Conservation (phyloP, 106 monocot species). For the Cymbidium sinense region DNA sequence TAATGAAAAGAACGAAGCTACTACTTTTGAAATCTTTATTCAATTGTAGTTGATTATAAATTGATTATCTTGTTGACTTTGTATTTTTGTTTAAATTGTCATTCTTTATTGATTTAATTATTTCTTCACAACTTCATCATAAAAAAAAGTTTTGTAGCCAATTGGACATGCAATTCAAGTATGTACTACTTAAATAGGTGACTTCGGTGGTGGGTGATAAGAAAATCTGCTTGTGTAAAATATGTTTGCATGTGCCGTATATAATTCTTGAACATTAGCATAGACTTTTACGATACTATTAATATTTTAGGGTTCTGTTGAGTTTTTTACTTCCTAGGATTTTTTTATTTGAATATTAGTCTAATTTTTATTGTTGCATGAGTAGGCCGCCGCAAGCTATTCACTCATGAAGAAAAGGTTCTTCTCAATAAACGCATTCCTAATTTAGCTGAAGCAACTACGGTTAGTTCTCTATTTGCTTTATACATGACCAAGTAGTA, state of each 20-base stretch:
- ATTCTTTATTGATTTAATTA: neutral
- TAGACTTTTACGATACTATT: neutral
- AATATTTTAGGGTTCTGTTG: neutral
- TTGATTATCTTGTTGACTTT: neutral
- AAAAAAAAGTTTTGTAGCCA: neutral
- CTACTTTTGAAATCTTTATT: neutral
- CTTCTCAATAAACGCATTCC: constrained; percentile 80
- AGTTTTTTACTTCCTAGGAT: neutral
- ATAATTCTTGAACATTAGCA: neutral
- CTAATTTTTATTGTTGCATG: constrained; percentile 2
- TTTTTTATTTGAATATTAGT: neutral
- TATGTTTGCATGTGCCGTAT: neutral
- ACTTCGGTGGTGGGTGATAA: neutral
- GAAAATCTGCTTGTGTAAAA: neutral
- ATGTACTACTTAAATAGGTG: neutral
- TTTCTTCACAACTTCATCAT: neutral
- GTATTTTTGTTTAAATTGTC: neutral
- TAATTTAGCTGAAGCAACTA: constrained; percentile 52
- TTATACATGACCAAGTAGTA: neutral
- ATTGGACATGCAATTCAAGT: neutral
- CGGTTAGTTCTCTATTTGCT: constrained; percentile 38
- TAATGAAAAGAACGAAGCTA: neutral
- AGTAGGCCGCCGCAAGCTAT: constrained; percentile 60
- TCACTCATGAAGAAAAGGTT: constrained; percentile 74
- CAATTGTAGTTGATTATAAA: neutral